Base-by-base conservation (phyloP, 805 yeast genomes). In the Dipodascopsis uninucleata region DNA sequence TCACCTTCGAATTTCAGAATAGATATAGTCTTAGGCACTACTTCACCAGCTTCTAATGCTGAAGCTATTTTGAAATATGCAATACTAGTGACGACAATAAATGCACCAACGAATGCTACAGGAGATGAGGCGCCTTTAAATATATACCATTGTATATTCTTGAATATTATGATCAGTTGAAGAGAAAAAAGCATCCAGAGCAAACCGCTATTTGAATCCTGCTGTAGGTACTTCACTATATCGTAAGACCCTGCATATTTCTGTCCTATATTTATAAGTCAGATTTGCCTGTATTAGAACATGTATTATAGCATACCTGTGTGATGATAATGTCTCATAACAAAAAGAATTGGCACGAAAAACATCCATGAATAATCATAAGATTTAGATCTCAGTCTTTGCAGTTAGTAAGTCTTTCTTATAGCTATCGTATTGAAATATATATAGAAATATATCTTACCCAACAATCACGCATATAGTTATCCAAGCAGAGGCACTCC, bases 271-370 rank as follows among this genome's bases (percentile, higher is more conserved):
- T 9, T 20, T 21, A 25, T 24, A 17, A 24, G 14, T 24, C 18
- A 28, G 38, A 5, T 2, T 14, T 26, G 14, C 12, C 29, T 26
- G 12, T 26, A 26, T 12, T 12, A 26, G 12, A 14, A 26, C 12
- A 12, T 12, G 29, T 14, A 12, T 26, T 14, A 26, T 14, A 12
- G 14, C 29, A 14, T 12, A 1, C 97, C 97, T 40, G 90, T 79
- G 54, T 82, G 82, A 58, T 82, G 85, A 95, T 96, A 93, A 1
- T 86, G 82, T 44, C 93, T 72, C 18, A 88, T 61, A 0, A 81
- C 6, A n/a, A n/a, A n/a, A n/a, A n/a, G n/a, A 45, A 97, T 72
- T 7, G 82, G 48, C 2, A 77, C 61, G 0, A 65, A 58, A 31
- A 62, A 21, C 40, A 58, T n/a, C n/a, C n/a, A n/a, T n/a, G n/a